phyloP scores from a whole-genome alignment of 805 yeast species.

The Ogataea salicorniae region DNA sequence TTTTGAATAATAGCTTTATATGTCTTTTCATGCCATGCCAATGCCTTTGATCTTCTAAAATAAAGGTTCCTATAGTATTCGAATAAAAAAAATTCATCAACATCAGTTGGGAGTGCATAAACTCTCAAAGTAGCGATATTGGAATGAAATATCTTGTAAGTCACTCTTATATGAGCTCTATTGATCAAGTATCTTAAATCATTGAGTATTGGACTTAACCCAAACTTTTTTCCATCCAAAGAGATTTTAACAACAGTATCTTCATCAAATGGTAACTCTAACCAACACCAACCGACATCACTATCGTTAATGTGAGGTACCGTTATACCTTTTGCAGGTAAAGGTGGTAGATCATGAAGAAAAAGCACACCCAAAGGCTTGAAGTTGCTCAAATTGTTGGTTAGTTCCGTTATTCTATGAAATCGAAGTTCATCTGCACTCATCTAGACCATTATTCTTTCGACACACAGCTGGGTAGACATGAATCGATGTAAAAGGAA shows the following conservation, averaged over 20 bases:
- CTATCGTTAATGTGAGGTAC: slow-evolving; percentile 20
- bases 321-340: slow-evolving; percentile 30
- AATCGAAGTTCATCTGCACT: slow-evolving; percentile 2
- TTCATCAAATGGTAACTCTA: slow-evolving; percentile 40
- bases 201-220: slow-evolving; percentile 20
- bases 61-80: slow-evolving; percentile 31
- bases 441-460: background rate
- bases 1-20: slow-evolving; percentile 31
- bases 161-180: slow-evolving; percentile 38
- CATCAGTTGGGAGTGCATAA: slow-evolving; percentile 45
- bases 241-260: background rate
- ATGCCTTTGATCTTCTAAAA: slow-evolving; percentile 30
- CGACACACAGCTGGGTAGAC: too few relatives aligned
- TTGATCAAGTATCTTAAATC: slow-evolving; percentile 41
- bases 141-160: slow-evolving; percentile 32
- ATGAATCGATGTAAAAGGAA: too few relatives aligned
- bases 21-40: slow-evolving; percentile 30
- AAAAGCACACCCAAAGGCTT: slow-evolving; percentile 47
- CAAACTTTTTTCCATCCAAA: background rate
- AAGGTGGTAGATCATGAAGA: slow-evolving; percentile 38
- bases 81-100: slow-evolving; percentile 30
- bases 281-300: slow-evolving; percentile 50
- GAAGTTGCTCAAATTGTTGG: slow-evolving; percentile 37
- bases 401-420: slow-evolving; percentile 15
- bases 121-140: slow-evolving; percentile 35